phyloP scores from a whole-genome alignment of 78 protist genomes.

The Dictyostelium firmibasis region DNA sequence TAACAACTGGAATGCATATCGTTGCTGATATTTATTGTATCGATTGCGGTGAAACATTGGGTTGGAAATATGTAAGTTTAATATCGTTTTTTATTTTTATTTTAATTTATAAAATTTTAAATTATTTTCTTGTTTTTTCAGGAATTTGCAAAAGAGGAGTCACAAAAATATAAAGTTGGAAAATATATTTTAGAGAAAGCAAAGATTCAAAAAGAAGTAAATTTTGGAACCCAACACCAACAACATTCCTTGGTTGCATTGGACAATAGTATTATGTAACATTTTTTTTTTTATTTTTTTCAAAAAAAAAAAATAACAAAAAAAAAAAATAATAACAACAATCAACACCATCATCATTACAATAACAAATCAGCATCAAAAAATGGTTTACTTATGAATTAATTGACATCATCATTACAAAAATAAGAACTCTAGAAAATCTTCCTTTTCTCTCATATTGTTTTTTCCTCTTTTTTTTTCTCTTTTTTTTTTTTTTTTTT shows the following conservation, averaged over 20 bases:
- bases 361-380: not conserved
- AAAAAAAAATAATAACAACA: too few relatives aligned
- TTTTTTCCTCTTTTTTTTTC: too few relatives aligned
- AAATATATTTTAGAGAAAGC: constrained; percentile 70
- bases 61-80: constrained; percentile 77
- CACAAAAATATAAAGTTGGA: constrained; percentile 76
- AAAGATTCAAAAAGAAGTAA: constrained; percentile 36
- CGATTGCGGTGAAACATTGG: constrained; percentile 48
- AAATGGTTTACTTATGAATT: too few relatives aligned
- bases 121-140: not conserved
- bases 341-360: too few relatives aligned
- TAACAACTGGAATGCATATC: constrained; percentile 70
- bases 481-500: too few relatives aligned
- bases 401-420: not conserved
- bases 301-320: not conserved
- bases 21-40: constrained; percentile 75
- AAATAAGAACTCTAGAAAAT: not conserved
- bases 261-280: not conserved
- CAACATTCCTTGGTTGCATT: not conserved
- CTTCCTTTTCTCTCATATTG: too few relatives aligned
- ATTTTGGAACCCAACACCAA: not conserved
- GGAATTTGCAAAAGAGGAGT: constrained; percentile 77
- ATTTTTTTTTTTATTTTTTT: not conserved
- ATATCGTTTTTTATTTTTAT: not conserved
- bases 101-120: not conserved